phyloP scores from a whole-genome alignment of 2,329 filamentous ascomycete genomes.

The Fusarium dimerum region DNA sequence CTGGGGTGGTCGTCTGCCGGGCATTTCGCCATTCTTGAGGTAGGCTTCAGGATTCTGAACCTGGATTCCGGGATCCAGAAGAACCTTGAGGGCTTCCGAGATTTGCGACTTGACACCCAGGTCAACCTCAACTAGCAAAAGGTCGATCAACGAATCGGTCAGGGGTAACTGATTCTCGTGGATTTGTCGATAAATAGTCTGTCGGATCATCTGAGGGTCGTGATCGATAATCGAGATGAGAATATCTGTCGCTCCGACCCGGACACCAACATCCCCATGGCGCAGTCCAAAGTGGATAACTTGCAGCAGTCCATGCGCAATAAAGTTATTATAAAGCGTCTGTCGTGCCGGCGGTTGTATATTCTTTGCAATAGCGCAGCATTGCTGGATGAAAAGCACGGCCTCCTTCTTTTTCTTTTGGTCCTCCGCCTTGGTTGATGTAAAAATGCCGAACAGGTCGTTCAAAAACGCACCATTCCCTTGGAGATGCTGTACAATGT shows the following conservation, averaged over 20 bases:
- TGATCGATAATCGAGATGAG: conserved; percentile 94
- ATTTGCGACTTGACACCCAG: conserved; percentile 94
- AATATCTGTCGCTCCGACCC: conserved; percentile 92
- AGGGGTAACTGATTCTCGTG: conserved; percentile 82
- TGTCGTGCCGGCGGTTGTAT: conserved; percentile 81
- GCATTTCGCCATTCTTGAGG: conserved; percentile 68
- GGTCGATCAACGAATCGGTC: conserved; percentile 89
- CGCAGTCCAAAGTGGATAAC: conserved; percentile 92
- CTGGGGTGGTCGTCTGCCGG: conserved; percentile 60
- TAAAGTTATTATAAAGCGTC: conserved; percentile 85
- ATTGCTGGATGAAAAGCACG: conserved; percentile 95
- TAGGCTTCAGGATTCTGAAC: conserved; percentile 54
- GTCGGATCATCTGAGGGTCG: conserved; percentile 90
- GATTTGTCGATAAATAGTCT: conserved; percentile 89
- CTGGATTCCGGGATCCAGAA: conserved; percentile 71
- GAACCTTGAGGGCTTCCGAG: conserved; percentile 90
- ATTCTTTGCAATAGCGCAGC: conserved; percentile 91
- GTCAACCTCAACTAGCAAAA: conserved; percentile 88
- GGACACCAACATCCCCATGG: conserved; percentile 78
- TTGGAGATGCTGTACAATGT: conserved; percentile 95
- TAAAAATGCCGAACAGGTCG: conserved; percentile 87
- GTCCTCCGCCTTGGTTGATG: conserved; percentile 57
- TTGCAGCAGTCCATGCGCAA: conserved; percentile 80
- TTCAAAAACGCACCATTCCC: conserved; percentile 74
- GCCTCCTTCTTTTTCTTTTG: conserved; percentile 84